Conservation (phyloP, 78 protist species). For the Carpediemonas membranifera region DNA sequence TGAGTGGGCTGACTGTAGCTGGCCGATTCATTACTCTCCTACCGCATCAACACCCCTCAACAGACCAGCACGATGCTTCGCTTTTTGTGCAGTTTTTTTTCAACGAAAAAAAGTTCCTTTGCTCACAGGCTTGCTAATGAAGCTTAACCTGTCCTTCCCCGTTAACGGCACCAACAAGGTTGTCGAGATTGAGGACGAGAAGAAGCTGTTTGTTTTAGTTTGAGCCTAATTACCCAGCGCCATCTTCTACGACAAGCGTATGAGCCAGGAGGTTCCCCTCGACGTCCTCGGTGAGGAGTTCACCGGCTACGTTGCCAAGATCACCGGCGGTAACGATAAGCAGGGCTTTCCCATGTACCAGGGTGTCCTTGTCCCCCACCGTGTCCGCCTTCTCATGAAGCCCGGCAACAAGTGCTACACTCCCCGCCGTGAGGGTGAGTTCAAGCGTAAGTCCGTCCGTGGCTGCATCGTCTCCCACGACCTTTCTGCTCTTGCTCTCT, state of each 20-base stretch:
- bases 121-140: no score
- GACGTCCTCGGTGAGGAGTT: constrained; percentile 83
- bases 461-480: constrained; percentile 92
- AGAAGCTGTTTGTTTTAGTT: no score
- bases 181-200: no score
- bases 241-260: constrained; percentile 78
- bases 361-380: constrained; percentile 85
- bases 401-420: constrained; percentile 54
- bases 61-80: no score
- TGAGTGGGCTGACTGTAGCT: no score
- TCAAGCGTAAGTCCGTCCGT: constrained; percentile 89
- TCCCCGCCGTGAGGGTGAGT: constrained; percentile 76
- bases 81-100: no score
- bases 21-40: no score
- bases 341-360: constrained; percentile 96
- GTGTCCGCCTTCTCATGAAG: constrained; percentile 77
- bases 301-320: constrained; percentile 88
- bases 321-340: constrained; percentile 97
- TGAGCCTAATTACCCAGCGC: no score
- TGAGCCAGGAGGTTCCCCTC: constrained; percentile 81
- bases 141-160: no score
- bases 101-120: no score
- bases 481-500: constrained; percentile 69
- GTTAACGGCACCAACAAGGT: no score
- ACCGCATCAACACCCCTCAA: no score